Base-by-base conservation (phyloP, 306 rosid species). In the Citrullus amarus region DNA sequence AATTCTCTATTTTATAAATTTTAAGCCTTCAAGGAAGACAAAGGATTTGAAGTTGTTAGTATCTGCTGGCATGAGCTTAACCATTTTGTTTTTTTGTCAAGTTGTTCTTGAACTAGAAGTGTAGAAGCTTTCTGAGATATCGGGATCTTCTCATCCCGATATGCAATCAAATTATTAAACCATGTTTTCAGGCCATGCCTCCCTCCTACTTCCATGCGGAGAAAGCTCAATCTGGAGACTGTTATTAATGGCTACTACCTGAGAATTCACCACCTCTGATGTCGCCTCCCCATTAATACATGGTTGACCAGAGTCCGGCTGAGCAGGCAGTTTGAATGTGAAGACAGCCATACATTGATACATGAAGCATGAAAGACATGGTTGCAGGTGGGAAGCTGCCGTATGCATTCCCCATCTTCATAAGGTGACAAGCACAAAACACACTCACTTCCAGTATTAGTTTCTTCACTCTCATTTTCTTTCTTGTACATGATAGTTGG, bases 321-420 rank as follows among this genome's bases (percentile, higher is more conserved):
- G 55, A 77, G 16, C 13, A 74, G 80, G 68, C 86, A 80, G n/a
- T 74, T 16, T 0, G 72, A 62, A 56, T 78, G 86, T 54, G 84
- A 71, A n/a, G 18, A 46, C 51, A 80, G 57, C 83, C 83, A 80
- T 57, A 56, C 43, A 22, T 83, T 80, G 7, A 80, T 51, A 62
- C 83, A 80, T 15, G 76, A 68, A 44, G 79, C 77, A 36, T 83
- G 77, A 72, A 80, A 80, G 15, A 80, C 70, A 75, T 80, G 83
- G 39, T 84, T 46, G 79, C 86, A 80, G 67, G 25, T 38, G 38
- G 81, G 86, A 38, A 77, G 77, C 46, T 71, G 53, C 25, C 81
- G 73, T 39, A 69, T 77, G 18, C 46, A 9, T 16, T 83, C 81
- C 41, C 76, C 80, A 43, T 80, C 36, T 63, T 80, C 81, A 4